Conservation (phyloP, 2,329 filamentous ascomycete species). For the Xylariaceae sp. region DNA sequence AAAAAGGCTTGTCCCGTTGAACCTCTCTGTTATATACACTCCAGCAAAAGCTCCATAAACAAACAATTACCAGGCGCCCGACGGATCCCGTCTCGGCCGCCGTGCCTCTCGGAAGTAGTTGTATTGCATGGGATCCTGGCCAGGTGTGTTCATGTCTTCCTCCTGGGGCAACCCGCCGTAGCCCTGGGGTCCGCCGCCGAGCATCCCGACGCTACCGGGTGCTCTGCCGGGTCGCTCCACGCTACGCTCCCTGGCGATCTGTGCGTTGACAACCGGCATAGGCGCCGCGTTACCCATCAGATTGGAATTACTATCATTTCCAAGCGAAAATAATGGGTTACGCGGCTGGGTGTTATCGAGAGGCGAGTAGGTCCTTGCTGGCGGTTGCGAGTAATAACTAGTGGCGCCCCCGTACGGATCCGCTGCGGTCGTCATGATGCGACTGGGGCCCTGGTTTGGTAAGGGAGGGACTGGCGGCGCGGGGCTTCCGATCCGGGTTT, state of each 20-base stretch:
- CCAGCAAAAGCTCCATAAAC: neutral
- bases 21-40: constrained; percentile 15
- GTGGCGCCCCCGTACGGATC: constrained; percentile 29
- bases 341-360: constrained; percentile 35
- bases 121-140: constrained; percentile 47
- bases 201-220: constrained; percentile 40
- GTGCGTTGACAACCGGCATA: constrained; percentile 42
- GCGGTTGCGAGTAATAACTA: constrained; percentile 24
- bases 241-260: constrained; percentile 35
- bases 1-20: neutral
- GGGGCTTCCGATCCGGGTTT: constrained; percentile 51
- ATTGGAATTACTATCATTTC: constrained; percentile 51
- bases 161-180: constrained; percentile 60
- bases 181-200: constrained; percentile 55
- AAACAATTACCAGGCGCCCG: constrained; percentile 16
- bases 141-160: constrained; percentile 34
- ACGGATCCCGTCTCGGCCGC: constrained; percentile 17
- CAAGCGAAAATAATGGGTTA: constrained; percentile 47
- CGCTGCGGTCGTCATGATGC: constrained; percentile 25
- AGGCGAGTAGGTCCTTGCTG: constrained; percentile 28
- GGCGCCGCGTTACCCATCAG: constrained; percentile 51
- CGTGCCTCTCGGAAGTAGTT: constrained; percentile 50
- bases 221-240: constrained; percentile 29
- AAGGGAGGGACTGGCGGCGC: constrained; percentile 29
- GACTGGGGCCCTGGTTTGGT: constrained; percentile 28